Evolutionary conservation across 495 filamentous ascomycete species (phyloP), one percentile per base, ranked within the genome.

Genomic region (Apodospora peruviana): DNA sequence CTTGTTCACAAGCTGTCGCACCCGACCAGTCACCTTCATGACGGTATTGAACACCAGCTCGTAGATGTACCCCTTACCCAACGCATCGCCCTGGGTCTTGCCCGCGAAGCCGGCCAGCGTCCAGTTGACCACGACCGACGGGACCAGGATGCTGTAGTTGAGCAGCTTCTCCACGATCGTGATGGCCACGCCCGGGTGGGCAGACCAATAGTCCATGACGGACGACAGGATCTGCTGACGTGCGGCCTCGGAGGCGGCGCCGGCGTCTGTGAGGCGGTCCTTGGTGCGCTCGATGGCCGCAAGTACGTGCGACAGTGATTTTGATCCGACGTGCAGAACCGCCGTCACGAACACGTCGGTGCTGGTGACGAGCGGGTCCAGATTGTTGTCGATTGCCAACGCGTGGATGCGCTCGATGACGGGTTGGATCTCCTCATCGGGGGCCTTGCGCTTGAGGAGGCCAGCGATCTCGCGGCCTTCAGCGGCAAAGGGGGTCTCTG

Each of bases 231-330:
- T 95, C 64, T 99, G 94, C 45, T 79, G 77, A 17, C 88, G 81
- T 2, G 89, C 90, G 18, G 70, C 71, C 35, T 85, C 77, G 0
- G 87, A 91, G 41, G 78, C 74, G 1, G 81, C 71, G 12, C 88
- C 91, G 42, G 91, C 83, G 40, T 82, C 78, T 2, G 95, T 69
- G 3, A 98, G 83, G 9, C 89, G 86, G 40, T 95, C 91, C 65
- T 95, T 96, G 72, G 87, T 91, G 43, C 93, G 86, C 62, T 98
- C 93, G 58, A 98, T 95, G 67, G 88, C 94, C 12, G 89, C 93
- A 20, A 98, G 78, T 9, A 96, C 88, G 62, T 98, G 93, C 4
- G 91, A 96, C 10, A 98, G 84, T 0, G 91, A 96, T 65, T 96
- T 97, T 52, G 86, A 86, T 43, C 93, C 93, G 21, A 96, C 83